Percentiles rank a stretch among this genome's conserved stretches.
Conservation (phyloP, 2,329 filamentous ascomycete genomes). For the Aspergillus tanneri region DNA sequence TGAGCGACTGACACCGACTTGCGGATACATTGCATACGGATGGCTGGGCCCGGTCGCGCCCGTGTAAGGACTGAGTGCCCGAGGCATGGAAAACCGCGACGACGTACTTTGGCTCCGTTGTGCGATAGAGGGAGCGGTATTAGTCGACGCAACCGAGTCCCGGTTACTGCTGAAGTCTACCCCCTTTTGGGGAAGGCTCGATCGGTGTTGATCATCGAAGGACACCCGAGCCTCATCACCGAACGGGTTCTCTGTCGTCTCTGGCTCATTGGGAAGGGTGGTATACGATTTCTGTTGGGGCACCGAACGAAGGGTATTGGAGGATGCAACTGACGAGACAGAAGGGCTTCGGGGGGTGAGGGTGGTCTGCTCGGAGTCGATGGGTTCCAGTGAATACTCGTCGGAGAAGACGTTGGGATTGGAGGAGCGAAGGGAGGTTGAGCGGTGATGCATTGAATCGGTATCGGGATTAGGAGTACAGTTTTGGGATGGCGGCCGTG, state of each 20-base stretch:
- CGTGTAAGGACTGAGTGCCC: conserved; percentile 63
- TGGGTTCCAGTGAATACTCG: conserved; percentile 47
- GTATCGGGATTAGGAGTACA: conserved; percentile 23
- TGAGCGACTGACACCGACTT: conserved; percentile 59
- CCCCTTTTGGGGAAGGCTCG: conserved; percentile 38
- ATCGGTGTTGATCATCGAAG: conserved; percentile 33
- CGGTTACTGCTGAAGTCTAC: conserved; percentile 31
- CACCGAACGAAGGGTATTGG: conserved; percentile 31
- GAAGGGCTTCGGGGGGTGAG: conserved; percentile 31
- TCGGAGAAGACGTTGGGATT: conserved; percentile 51
- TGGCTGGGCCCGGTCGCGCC: conserved; percentile 74
- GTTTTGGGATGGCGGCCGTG: conserved; percentile 24
- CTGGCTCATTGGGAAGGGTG: conserved; percentile 25
- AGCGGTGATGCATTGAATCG: conserved; percentile 32
- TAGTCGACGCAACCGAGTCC: conserved; percentile 33
- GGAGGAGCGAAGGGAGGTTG: conserved; percentile 31
- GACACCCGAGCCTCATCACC: conserved; percentile 37
- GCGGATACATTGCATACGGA: conserved; percentile 81
- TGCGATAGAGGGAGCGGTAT: conserved; percentile 33
- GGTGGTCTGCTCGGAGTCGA: conserved; percentile 36
- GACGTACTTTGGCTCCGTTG: conserved; percentile 46
- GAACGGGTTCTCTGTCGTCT: conserved; percentile 34
- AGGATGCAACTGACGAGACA: conserved; percentile 34
- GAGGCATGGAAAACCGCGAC: conserved; percentile 46
- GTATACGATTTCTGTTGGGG: conserved; percentile 26